A percentile compares a stretch with the other conserved stretches of the same genome.
phyloP scores from a whole-genome alignment of 2,329 filamentous ascomycete species.

The Cytospora chrysosperma region DNA sequence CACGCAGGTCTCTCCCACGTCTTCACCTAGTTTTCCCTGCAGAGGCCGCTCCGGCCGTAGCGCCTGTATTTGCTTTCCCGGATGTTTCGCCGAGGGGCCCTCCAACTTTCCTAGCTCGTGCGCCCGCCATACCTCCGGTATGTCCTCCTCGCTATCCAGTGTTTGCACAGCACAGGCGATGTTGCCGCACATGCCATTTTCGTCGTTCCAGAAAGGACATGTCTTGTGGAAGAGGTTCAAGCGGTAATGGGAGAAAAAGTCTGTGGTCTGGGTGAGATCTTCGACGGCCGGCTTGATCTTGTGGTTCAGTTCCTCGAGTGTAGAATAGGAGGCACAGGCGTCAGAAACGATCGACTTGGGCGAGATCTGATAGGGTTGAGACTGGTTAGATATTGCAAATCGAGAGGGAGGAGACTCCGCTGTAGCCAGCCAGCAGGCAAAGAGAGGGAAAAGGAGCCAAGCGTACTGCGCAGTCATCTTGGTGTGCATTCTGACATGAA shows the following conservation, averaged over 20 bases:
- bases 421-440: constrained; percentile 28
- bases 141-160: constrained; percentile 90
- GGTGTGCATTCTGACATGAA: constrained; percentile 42
- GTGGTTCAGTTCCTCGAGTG: constrained; percentile 80
- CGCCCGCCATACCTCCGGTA: constrained; percentile 87
- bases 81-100: constrained; percentile 87
- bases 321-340: constrained; percentile 89
- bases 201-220: constrained; percentile 95
- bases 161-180: constrained; percentile 95
- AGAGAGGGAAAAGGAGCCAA: constrained; percentile 25
- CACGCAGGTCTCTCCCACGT: constrained; percentile 92
- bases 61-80: constrained; percentile 69
- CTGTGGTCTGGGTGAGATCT: constrained; percentile 80
- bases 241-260: constrained; percentile 98
- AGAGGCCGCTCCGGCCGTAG: constrained; percentile 72
- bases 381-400: constrained; percentile 41
- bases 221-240: constrained; percentile 91
- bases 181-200: constrained; percentile 92
- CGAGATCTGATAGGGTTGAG: constrained; percentile 64
- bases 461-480: constrained; percentile 56
- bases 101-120: constrained; percentile 90
- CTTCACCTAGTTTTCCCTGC: constrained; percentile 77
- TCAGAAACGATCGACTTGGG: constrained; percentile 87
- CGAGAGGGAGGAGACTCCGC: constrained; percentile 26
- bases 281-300: constrained; percentile 74